Evolutionary conservation across 1,284 basidiomycete species (phyloP), one percentile per base, ranked within the genome.

Genomic region (Stygiomarasmius scandens): DNA sequence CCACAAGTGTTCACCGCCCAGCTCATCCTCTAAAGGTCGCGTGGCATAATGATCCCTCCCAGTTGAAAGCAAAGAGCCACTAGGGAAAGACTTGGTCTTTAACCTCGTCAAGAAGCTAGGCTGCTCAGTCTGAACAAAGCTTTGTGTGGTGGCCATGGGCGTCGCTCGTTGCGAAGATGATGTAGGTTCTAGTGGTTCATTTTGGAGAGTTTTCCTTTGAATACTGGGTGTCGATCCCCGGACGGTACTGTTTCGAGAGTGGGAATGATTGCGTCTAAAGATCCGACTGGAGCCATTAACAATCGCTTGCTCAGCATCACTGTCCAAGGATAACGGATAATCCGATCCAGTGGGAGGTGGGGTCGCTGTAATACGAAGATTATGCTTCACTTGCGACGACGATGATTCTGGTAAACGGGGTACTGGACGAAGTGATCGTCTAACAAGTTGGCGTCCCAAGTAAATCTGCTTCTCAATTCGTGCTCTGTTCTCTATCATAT

Each of bases 401-500:
- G 74, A 41, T n/a, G 25, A 4, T 29, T 16, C 29, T 5, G 12
- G 29, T 57, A 38, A 44, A 36, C 49, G 51, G 20, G 29, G 49
- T n/a, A 29, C 32, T n/a, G 25, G 34, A 34, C 51, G 76, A 48
- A 79, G 69, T 2, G 79, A 76, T 56, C 74, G 80, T 23, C 92
- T 87, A 34, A 93, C 82, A 54, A 83, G 80, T 66, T 89, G 85
- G 12, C 95, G 86, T 16, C 95, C 95, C 11, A 87, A 77, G 48
- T 89, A 80, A 54, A 98, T 92, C 63, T 95, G 89, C 48, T 87
- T 86, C 73, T 97, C 90, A 38, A 93, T 80, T 11, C 85, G 80
- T 55, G 85, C 79, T 27, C 95, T 81, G 68, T 98, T 97, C 66
- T 90, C 85, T 54, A 96, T 92, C 83, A 98, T 96, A 65, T 93